Conservation (phyloP, 2,329 filamentous ascomycete species). For the Colletotrichum sublineola region DNA sequence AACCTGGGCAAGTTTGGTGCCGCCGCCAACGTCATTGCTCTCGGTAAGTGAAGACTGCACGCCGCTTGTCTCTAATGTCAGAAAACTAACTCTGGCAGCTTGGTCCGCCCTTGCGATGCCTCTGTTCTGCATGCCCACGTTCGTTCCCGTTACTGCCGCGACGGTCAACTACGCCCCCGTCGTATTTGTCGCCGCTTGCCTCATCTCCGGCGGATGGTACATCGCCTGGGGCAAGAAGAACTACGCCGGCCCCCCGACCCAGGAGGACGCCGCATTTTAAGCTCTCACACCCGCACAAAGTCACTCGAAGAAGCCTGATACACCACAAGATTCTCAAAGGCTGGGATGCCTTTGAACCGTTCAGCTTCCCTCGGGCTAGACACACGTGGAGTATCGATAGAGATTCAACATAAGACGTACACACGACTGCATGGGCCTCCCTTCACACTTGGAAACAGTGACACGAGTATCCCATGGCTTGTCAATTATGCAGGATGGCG, state of each 20-base stretch:
- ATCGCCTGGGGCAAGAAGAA: slow-evolving; percentile 77
- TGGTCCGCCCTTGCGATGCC: slow-evolving; percentile 79
- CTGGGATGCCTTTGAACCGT: slow-evolving; percentile 6
- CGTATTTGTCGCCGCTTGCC: slow-evolving; percentile 77
- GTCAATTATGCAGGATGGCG: slow-evolving; percentile 24
- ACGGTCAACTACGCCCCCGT: slow-evolving; percentile 82
- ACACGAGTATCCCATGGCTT: neutral
- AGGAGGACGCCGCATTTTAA: slow-evolving; percentile 50
- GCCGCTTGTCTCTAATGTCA: slow-evolving; percentile 11
- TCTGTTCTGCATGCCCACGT: slow-evolving; percentile 80
- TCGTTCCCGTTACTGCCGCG: slow-evolving; percentile 68
- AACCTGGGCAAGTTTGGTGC: slow-evolving; percentile 72
- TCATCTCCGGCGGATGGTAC: slow-evolving; percentile 76
- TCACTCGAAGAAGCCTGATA: neutral
- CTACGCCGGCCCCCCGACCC: slow-evolving; percentile 73
- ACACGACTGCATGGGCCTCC: neutral
- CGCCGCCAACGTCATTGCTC: slow-evolving; percentile 73
- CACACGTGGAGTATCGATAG: neutral
- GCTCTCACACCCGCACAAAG: neutral
- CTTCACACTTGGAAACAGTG: slow-evolving; percentile 31
- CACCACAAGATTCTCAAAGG: neutral
- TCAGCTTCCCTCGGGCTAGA: neutral
- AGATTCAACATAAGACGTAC: neutral
- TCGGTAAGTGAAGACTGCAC: slow-evolving; percentile 63
- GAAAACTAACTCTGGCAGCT: slow-evolving; percentile 55